Conservation (phyloP, 306 rosid species). For the Quillaja saponaria region DNA sequence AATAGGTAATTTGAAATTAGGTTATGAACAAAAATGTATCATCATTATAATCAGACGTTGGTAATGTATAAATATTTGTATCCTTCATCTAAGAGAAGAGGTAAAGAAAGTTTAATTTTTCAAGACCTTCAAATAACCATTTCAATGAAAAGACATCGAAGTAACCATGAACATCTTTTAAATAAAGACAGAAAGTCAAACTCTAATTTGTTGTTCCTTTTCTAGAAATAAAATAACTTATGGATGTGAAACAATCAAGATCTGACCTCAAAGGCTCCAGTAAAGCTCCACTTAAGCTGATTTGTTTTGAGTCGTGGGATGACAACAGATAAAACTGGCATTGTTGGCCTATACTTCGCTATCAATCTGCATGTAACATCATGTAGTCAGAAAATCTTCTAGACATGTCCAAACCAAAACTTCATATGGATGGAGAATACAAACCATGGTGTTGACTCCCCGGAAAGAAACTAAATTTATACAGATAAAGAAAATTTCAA, state of each 20-base stretch:
- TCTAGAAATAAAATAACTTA: not conserved
- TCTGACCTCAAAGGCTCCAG: constrained; percentile 92
- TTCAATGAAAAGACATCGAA: constrained; percentile 11
- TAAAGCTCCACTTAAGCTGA: constrained; percentile 90
- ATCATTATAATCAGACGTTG: not conserved
- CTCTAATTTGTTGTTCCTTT: too few species aligned
- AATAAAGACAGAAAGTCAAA: not conserved
- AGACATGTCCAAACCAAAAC: constrained; percentile 9
- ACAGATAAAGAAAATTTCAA: constrained; percentile 5
- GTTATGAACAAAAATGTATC: not conserved
- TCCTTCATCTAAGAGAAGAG: not conserved
- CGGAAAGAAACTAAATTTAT: constrained; percentile 6
- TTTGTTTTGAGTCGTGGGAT: constrained; percentile 78
- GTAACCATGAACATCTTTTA: constrained; percentile 5
- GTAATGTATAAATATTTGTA: too few species aligned
- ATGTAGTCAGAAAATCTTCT: constrained; percentile 12
- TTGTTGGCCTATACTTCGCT: constrained; percentile 90
- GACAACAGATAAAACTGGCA: constrained; percentile 92
- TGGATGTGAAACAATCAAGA: constrained; percentile 7
- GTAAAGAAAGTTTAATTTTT: not conserved
- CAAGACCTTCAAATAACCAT: constrained; percentile 3
- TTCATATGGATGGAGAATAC: constrained; percentile 7
- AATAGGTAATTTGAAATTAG: not conserved
- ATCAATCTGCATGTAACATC: constrained; percentile 55
- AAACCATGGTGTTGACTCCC: constrained; percentile 8